Percentiles rank a stretch among this genome's conserved stretches.
These are phyloP conservation scores for Suhomyces taliae DNA, from an alignment of 1,139 yeast species.

Conservation along the genomic window DNA sequence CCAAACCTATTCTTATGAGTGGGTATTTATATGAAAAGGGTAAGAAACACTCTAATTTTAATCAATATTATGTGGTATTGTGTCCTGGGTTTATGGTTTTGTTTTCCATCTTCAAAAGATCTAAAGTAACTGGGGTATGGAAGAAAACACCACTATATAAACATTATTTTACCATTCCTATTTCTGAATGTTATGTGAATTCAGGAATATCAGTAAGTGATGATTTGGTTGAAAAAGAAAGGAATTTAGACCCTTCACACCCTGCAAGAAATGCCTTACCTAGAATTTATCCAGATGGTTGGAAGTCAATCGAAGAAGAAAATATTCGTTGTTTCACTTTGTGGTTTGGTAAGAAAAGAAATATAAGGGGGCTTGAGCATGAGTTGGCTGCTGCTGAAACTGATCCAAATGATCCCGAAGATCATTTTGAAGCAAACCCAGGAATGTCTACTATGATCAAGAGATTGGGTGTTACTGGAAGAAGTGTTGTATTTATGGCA, in stretches of 20 bases:
- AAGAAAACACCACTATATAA: conserved; percentile 44
- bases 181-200: conserved; percentile 70
- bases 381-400: not conserved
- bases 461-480: conserved; percentile 68
- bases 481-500: conserved; percentile 72
- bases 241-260: conserved; percentile 42
- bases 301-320: conserved; percentile 80
- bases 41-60: conserved; percentile 66
- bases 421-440: conserved; percentile 32
- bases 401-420: not conserved
- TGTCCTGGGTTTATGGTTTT: conserved; percentile 69
- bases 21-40: conserved; percentile 71
- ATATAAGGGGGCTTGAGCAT: conserved; percentile 27
- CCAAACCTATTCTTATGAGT: conserved; percentile 56
- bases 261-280: conserved; percentile 67
- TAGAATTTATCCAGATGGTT: conserved; percentile 75
- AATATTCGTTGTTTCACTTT: conserved; percentile 70
- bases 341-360: conserved; percentile 74
- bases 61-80: conserved; percentile 59
- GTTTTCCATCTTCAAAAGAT: conserved; percentile 47
- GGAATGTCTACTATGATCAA: conserved; percentile 44
- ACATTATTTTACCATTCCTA: conserved; percentile 58
- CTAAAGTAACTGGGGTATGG: conserved; percentile 46
- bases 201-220: conserved; percentile 63
- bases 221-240: conserved; percentile 54